Conservation (phyloP, 345 rosid species). For the Conringia planisiliqua region DNA sequence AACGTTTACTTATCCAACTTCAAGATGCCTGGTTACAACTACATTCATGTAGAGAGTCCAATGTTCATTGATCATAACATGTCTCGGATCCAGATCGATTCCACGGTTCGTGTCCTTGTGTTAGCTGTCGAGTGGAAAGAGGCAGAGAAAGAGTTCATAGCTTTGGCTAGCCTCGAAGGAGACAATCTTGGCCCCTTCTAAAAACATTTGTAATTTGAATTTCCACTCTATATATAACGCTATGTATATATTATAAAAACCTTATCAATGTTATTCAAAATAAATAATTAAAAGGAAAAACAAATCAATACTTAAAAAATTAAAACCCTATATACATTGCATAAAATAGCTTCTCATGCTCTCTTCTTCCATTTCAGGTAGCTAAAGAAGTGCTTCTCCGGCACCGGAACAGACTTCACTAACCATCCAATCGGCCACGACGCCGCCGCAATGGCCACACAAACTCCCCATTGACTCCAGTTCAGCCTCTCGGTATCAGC, state of each 20-base stretch:
- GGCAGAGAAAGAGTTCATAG: background rate
- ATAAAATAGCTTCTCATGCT: constrained; percentile 9
- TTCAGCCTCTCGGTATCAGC: constrained; percentile 69
- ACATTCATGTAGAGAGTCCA: background rate
- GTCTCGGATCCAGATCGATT: background rate
- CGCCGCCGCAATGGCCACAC: constrained; percentile 50
- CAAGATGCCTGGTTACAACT: constrained; percentile 51
- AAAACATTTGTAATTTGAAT: background rate
- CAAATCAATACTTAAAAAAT: background rate
- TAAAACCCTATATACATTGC: background rate
- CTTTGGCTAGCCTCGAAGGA: constrained; percentile 1
- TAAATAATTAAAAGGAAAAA: background rate
- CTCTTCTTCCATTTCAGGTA: constrained; percentile 36
- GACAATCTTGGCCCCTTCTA: background rate
- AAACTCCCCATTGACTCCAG: constrained; percentile 64
- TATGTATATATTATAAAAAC: background rate
- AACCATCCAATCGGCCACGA: constrained; percentile 75
- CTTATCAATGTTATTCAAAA: constrained; percentile 10
- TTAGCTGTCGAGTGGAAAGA: background rate
- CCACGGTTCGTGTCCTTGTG: background rate
- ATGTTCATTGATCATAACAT: background rate
- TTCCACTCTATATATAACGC: background rate
- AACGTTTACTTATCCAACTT: constrained; percentile 42
- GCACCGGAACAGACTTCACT: constrained; percentile 61
- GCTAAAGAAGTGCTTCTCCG: constrained; percentile 47